These are phyloP conservation scores for Leccinum ochraceum DNA, from an alignment of 768 basidiomycete species.

Conservation along the genomic window DNA sequence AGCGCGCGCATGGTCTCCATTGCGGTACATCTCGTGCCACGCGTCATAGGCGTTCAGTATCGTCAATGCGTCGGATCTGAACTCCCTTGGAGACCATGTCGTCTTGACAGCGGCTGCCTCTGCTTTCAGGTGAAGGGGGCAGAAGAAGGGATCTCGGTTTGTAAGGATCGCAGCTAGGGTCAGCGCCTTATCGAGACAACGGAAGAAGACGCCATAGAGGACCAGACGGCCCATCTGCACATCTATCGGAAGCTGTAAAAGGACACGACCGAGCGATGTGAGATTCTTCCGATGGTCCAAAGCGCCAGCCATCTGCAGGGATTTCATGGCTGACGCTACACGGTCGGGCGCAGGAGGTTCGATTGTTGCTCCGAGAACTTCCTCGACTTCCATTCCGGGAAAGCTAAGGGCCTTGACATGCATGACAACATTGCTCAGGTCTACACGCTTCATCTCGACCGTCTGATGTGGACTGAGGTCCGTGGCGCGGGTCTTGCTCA, in stretches of 20 bases:
- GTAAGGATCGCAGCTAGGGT: constrained; percentile 91
- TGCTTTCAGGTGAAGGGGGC: constrained; percentile 72
- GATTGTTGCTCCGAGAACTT: constrained; percentile 81
- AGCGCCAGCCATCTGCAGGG: constrained; percentile 85
- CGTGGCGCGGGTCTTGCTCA: constrained; percentile 61
- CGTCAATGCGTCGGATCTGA: constrained; percentile 82
- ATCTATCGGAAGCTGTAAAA: constrained; percentile 88
- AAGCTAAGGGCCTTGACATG: constrained; percentile 93
- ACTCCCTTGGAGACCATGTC: constrained; percentile 76
- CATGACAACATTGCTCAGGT: constrained; percentile 92
- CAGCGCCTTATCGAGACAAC: constrained; percentile 83
- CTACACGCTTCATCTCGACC: constrained; percentile 94
- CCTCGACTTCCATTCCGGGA: constrained; percentile 81
- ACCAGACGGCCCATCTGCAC: constrained; percentile 88
- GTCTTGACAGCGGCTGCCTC: constrained; percentile 74
- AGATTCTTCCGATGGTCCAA: constrained; percentile 73
- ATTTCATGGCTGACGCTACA: constrained; percentile 75
- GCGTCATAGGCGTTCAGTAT: constrained; percentile 77
- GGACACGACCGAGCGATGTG: constrained; percentile 84
- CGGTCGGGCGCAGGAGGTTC: constrained; percentile 84
- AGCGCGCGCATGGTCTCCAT: constrained; percentile 62
- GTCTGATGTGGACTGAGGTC: constrained; percentile 77
- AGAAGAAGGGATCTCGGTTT: constrained; percentile 88
- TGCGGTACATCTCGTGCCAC: constrained; percentile 74
- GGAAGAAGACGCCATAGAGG: constrained; percentile 89